phyloP scores from a whole-genome alignment of 495 filamentous ascomycete genomes.

The Podospora tetraspora region DNA sequence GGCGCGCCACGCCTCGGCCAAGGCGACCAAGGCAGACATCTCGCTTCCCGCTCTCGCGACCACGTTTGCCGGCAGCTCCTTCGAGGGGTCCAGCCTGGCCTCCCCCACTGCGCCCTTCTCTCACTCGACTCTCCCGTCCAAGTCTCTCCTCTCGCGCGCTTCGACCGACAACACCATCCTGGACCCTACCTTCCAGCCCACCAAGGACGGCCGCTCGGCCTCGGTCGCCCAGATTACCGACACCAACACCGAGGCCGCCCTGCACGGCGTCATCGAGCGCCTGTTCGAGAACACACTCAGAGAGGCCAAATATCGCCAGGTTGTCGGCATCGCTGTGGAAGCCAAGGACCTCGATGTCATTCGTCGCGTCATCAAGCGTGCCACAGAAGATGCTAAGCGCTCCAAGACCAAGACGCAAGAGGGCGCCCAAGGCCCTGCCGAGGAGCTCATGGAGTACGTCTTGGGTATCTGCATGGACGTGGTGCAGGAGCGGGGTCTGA shows the following conservation, averaged over 20 bases:
- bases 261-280: constrained; percentile 77
- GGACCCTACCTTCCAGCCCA: constrained; percentile 52
- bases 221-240: constrained; percentile 44
- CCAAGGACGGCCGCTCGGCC: constrained; percentile 44
- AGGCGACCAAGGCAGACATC: constrained; percentile 41
- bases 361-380: constrained; percentile 73
- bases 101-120: constrained; percentile 93
- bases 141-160: constrained; percentile 74
- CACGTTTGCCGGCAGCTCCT: constrained; percentile 61
- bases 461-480: constrained; percentile 96
- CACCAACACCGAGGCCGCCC: constrained; percentile 54
- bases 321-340: constrained; percentile 97
- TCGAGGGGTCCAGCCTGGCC: constrained; percentile 59
- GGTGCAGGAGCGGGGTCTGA: constrained; percentile 85
- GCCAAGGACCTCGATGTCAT: constrained; percentile 89
- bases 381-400: constrained; percentile 73
- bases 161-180: constrained; percentile 58
- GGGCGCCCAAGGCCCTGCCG: constrained; percentile 56
- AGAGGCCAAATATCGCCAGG: constrained; percentile 85
- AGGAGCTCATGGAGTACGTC: constrained; percentile 95
- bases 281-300: constrained; percentile 88
- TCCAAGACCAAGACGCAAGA: constrained; percentile 48
- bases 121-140: constrained; percentile 81
- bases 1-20: constrained; percentile 54
- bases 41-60: constrained; percentile 66